phyloP scores from a whole-genome alignment of 345 rosid genomes.

The Hevea brasiliensis region DNA sequence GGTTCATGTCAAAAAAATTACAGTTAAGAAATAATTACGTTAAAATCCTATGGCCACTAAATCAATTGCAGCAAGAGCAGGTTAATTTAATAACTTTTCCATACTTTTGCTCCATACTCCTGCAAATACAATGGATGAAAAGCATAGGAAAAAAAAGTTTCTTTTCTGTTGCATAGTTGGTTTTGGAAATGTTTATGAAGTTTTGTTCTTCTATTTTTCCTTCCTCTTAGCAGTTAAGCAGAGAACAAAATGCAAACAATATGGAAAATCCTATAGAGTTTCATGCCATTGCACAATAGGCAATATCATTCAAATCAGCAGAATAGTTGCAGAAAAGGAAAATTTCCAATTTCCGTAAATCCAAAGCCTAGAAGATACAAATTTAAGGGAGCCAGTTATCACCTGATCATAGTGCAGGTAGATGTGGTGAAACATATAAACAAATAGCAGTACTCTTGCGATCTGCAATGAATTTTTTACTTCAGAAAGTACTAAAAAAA shows the following conservation, averaged over 20 bases:
- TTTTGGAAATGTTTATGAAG: neutral
- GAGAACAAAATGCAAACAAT: neutral
- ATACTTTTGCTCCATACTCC: no score
- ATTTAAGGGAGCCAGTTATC: neutral
- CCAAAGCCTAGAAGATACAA: neutral
- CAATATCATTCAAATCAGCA: neutral
- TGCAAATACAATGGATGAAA: neutral
- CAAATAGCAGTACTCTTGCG: conserved; percentile 31
- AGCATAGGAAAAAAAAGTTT: no score
- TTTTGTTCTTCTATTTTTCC: neutral
- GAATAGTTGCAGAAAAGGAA: neutral
- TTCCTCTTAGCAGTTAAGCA: neutral
- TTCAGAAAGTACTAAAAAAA: conserved; percentile 13
- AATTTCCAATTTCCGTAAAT: neutral
- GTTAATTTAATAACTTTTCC: no score
- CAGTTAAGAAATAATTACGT: no score
- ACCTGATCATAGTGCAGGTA: conserved; percentile 34
- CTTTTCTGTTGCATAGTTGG: no score
- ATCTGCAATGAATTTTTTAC: conserved; percentile 27
- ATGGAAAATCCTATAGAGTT: neutral
- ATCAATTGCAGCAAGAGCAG: no score
- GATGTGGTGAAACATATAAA: conserved; percentile 32
- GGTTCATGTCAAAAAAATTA: no score
- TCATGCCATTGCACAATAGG: neutral
- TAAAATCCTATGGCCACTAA: no score